Base-by-base conservation (phyloP, 176 grass and related monocot species). In the Musa troglodytarum region DNA sequence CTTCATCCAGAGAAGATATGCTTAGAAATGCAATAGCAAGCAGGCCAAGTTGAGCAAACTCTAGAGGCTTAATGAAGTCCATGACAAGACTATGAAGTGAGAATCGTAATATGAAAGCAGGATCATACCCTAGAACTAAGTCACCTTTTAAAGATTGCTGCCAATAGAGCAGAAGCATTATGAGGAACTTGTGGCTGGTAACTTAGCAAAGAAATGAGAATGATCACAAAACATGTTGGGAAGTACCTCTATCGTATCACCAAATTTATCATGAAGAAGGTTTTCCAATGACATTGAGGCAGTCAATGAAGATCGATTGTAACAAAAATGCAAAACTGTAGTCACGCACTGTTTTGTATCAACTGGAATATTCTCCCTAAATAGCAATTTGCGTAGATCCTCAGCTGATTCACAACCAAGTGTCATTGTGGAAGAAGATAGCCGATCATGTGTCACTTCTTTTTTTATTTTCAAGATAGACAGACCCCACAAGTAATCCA, bases 341-440 rank as follows among this genome's bases (percentile, higher is more conserved):
- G 65, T 84, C 78, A 84, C 79, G 51, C 89, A 96, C 16, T 86
- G 80, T 79, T 78, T 90, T 64, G 87, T 85, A 83, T 96, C 93
- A 84, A 96, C 63, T 28, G 89, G 93, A 63, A 96, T 92, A 72
- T 88, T 96, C 87, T 96, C 93, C 77, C 89, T 85, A 67, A 96
- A 90, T 49, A 96, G 74, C 1, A 85, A 50, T 74, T 85, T 92
- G 76, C 77, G 84, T 67, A 76, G 84, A 78, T 81, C 83, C 75
- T 84, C 86, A 81, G 75, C 71, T 75, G 74, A 83, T 20, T 75
- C 83, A 84, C 83, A 77, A 65, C 84, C 85, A 62, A 50, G 72
- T 53, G 69, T 69, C 66, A 83, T 66, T 19, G 53, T 69, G 65
- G 80, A 79, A 56, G 84, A 80, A 74, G 70, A 76, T 80, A 82